Evolutionary conservation across 2,329 filamentous ascomycete species (phyloP).

Genomic region (Colletotrichum sp.): DNA sequence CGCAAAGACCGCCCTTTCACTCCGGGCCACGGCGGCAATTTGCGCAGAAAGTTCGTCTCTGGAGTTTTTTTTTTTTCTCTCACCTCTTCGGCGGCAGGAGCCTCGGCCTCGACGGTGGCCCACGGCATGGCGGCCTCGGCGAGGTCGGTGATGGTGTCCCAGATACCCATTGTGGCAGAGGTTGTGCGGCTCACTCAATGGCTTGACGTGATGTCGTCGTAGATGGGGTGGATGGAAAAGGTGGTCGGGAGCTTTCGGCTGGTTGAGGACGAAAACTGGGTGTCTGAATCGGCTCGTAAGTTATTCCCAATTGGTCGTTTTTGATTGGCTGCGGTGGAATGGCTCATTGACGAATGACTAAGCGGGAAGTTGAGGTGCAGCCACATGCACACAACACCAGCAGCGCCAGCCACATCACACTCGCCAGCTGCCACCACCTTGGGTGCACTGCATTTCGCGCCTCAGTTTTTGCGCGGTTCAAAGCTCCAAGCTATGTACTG

Average conservation of each 20-base stretch:
- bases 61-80: slow-evolving; percentile 21
- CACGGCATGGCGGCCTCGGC: slow-evolving; percentile 70
- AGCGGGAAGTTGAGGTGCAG: background rate
- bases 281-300: slow-evolving; percentile 43
- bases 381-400: background rate
- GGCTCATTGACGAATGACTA: slow-evolving; percentile 2
- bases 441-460: background rate
- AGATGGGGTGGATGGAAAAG: slow-evolving; percentile 30
- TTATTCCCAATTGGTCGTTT: slow-evolving; percentile 54
- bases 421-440: background rate
- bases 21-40: slow-evolving; percentile 6
- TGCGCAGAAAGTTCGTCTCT: slow-evolving; percentile 16
- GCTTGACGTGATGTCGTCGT: slow-evolving; percentile 22
- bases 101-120: slow-evolving; percentile 69
- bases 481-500: background rate
- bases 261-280: slow-evolving; percentile 21
- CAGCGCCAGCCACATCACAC: background rate
- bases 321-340: slow-evolving; percentile 46
- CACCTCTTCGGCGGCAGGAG: slow-evolving; percentile 71
- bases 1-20: background rate
- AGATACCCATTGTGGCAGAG: slow-evolving; percentile 67
- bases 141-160: slow-evolving; percentile 68
- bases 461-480: background rate
- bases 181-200: slow-evolving; percentile 36
- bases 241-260: slow-evolving; percentile 46